These are phyloP conservation scores for Lachancea dasiensis DNA, from an alignment of 805 yeast species.

Conservation along the genomic window DNA sequence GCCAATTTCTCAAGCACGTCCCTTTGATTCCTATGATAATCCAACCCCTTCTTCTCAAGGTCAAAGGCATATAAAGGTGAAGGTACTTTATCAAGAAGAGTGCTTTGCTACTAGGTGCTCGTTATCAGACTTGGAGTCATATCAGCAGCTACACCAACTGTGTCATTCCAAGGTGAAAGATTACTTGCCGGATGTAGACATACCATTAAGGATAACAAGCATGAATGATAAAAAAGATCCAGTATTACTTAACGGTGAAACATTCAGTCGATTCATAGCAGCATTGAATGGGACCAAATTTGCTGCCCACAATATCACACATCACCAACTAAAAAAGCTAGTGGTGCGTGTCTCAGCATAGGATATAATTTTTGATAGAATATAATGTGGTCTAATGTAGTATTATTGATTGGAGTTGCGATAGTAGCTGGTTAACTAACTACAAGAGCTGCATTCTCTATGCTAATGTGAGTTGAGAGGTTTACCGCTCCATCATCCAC, in stretches of 20 bases:
- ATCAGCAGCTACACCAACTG: constrained; percentile 11
- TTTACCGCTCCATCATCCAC: constrained; percentile 4
- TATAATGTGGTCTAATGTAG: not conserved
- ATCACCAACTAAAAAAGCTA: not conserved
- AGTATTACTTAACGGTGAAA: not conserved
- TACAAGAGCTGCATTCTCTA: not conserved
- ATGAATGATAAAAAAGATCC: constrained; percentile 4
- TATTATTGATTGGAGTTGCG: not conserved
- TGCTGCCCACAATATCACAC: not conserved
- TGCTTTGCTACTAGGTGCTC: constrained; percentile 20
- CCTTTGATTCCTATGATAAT: too few species aligned
- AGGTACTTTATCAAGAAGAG: constrained; percentile 18
- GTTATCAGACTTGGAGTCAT: constrained; percentile 11
- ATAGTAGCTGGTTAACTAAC: constrained; percentile 3
- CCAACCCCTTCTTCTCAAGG: not conserved
- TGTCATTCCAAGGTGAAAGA: constrained; percentile 7
- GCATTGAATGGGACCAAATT: not conserved
- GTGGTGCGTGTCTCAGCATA: constrained; percentile 2
- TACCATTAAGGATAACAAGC: constrained; percentile 3
- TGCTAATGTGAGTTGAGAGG: not conserved
- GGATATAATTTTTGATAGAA: too few species aligned
- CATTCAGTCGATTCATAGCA: not conserved
- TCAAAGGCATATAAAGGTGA: constrained; percentile 15
- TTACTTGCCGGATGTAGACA: constrained; percentile 1
- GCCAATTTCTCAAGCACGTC: not conserved